A percentile compares a stretch with the other conserved stretches of the same genome.
These are phyloP conservation scores for Schizochytrium sp. DNA, from an alignment of 108 stramenopile species.

Conservation along the genomic window DNA sequence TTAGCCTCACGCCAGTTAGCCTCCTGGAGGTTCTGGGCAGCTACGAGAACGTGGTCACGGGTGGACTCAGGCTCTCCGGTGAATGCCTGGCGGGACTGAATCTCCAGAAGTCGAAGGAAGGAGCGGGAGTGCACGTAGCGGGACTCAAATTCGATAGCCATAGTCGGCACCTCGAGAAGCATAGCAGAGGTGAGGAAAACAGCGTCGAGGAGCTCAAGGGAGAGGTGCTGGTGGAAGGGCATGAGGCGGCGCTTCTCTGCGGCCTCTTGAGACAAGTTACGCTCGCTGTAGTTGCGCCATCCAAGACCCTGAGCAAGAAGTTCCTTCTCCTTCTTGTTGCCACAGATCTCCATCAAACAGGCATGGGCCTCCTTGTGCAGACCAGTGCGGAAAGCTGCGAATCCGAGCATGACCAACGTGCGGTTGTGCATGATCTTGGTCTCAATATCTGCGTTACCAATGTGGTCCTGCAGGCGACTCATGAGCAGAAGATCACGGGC, in stretches of 20 bases:
- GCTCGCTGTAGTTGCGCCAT: conserved; percentile 84
- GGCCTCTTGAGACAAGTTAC: conserved; percentile 84
- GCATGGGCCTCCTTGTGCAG: conserved; percentile 93
- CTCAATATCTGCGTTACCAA: conserved; percentile 81
- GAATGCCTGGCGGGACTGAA: conserved; percentile 93
- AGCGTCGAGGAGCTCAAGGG: conserved; percentile 94
- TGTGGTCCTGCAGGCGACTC: conserved; percentile 91
- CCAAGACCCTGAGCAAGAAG: conserved; percentile 93
- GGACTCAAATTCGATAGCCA: conserved; percentile 79
- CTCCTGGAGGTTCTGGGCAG: conserved; percentile 85
- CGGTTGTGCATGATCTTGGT: conserved; percentile 98
- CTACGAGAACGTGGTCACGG: conserved; percentile 94
- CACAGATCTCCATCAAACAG: conserved; percentile 91
- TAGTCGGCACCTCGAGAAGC: conserved; percentile 97
- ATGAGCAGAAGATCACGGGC: conserved; percentile 96
- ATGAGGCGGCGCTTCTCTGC: conserved; percentile 96
- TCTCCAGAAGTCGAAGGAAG: conserved; percentile 92
- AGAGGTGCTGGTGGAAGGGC: conserved; percentile 95
- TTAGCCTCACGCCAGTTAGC: conserved; percentile 94
- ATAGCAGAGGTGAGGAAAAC: conserved; percentile 96
- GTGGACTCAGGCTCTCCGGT: conserved; percentile 98
- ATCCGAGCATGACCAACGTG: conserved; percentile 95
- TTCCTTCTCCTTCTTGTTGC: conserved; percentile 86
- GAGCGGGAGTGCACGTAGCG: conserved; percentile 80
- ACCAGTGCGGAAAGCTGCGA: conserved; percentile 95